A percentile compares a stretch with the other conserved stretches of the same genome.
phyloP scores from a whole-genome alignment of 495 filamentous ascomycete genomes.

The Podospora tetraspora region DNA sequence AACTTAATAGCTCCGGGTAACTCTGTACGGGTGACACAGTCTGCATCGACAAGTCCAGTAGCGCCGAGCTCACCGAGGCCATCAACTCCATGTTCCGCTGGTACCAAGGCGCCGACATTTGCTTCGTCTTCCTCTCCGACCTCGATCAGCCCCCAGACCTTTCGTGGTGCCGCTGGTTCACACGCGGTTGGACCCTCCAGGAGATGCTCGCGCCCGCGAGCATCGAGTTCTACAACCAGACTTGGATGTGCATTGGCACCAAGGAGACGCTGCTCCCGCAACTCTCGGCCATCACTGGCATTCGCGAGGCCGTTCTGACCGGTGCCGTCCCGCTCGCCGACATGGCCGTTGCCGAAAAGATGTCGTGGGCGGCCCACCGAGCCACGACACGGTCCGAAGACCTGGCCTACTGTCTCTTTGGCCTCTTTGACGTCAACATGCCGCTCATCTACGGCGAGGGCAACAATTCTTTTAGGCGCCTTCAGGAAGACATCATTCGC shows the following conservation, averaged over 20 bases:
- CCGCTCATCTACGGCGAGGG: conserved; percentile 4
- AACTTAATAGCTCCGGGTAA: too few relatives aligned
- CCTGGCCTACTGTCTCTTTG: conserved; percentile 6
- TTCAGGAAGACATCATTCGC: conserved; percentile 3
- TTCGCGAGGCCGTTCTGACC: background rate
- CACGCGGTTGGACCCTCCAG: conserved; percentile 33
- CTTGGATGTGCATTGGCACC: background rate
- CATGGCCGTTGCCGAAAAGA: background rate
- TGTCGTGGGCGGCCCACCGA: conserved; percentile 1
- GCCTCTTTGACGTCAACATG: conserved; percentile 4
- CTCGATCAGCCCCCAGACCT: background rate
- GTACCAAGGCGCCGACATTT: conserved; percentile 28
- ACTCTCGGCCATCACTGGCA: background rate
- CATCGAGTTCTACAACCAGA: background rate
- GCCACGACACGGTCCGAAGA: conserved; percentile 1
- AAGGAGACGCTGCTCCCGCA: background rate
- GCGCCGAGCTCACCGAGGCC: conserved; percentile 28
- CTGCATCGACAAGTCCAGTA: conserved; percentile 29
- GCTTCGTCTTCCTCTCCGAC: conserved; percentile 29
- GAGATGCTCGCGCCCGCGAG: background rate
- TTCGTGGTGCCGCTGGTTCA: conserved; percentile 29
- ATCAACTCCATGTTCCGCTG: conserved; percentile 40
- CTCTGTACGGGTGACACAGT: too few relatives aligned
- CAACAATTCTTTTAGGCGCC: background rate
- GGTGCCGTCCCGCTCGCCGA: background rate